These are phyloP conservation scores for Litsea cubeba DNA, from an alignment of 164 flowering plant genomes.

Conservation along the genomic window DNA sequence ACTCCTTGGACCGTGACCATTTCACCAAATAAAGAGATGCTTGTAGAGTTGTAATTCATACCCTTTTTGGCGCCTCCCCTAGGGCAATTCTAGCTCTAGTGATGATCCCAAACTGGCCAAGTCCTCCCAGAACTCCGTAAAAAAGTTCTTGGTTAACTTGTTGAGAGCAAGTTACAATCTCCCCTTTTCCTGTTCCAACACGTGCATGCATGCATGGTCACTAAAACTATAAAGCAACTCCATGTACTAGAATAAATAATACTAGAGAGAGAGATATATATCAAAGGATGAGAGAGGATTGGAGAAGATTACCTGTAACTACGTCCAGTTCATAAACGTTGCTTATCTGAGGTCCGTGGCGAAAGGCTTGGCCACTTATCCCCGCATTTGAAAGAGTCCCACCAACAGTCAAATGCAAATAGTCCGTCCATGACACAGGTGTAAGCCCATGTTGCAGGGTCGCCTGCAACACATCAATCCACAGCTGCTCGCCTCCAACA, in stretches of 20 bases:
- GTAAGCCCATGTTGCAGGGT: conserved; percentile 60
- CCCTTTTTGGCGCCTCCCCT: conserved; percentile 11
- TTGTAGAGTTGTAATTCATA: neutral
- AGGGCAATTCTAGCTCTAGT: conserved; percentile 15
- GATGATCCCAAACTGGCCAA: conserved; percentile 21
- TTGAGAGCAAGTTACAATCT: conserved; percentile 13
- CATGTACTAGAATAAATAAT: no score
- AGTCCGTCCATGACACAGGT: conserved; percentile 87
- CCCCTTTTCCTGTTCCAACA: conserved; percentile 14
- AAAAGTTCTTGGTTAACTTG: conserved; percentile 9
- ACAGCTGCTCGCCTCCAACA: conserved; percentile 68
- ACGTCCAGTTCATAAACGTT: conserved; percentile 82
- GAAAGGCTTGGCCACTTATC: conserved; percentile 75
- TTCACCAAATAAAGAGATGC: neutral
- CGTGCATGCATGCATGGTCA: no score
- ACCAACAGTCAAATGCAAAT: conserved; percentile 76
- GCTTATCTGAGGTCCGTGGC: conserved; percentile 82
- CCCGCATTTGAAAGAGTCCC: conserved; percentile 94
- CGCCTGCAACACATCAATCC: conserved; percentile 65
- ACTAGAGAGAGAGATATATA: no score
- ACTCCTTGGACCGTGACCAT: neutral
- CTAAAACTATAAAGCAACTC: no score
- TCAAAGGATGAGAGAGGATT: no score
- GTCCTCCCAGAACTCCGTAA: conserved; percentile 17
- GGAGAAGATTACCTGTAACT: conserved; percentile 41